Evolutionary conservation across 2,329 filamentous ascomycete genomes (phyloP).

Genomic region (Bipolaris gigantea): DNA sequence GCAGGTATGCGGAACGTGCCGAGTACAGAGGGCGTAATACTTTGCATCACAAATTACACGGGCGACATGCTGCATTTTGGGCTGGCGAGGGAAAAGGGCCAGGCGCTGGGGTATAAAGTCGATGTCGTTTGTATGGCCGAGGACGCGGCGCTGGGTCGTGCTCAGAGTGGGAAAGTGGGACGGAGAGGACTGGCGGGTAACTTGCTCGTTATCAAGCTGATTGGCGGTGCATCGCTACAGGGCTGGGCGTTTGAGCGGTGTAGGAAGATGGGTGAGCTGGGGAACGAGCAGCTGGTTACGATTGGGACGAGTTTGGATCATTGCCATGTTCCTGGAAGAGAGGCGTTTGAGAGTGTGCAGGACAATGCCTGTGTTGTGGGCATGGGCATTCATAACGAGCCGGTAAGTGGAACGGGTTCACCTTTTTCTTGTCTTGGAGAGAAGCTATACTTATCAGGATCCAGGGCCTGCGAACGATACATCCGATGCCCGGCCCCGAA

Average conservation of each 20-base stretch:
- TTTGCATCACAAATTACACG: slow-evolving; percentile 56
- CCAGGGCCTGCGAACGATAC: slow-evolving; percentile 50
- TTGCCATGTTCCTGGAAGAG: slow-evolving; percentile 56
- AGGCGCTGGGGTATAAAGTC: slow-evolving; percentile 50
- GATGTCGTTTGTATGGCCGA: slow-evolving; percentile 54
- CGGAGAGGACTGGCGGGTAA: slow-evolving; percentile 56
- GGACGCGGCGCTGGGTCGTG: slow-evolving; percentile 52
- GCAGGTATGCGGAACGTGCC: slow-evolving; percentile 52
- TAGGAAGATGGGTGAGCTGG: slow-evolving; percentile 49
- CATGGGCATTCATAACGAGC: slow-evolving; percentile 58
- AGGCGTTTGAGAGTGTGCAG: slow-evolving; percentile 54
- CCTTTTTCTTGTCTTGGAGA: not conserved
- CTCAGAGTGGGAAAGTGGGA: slow-evolving; percentile 54
- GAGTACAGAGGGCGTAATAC: slow-evolving; percentile 50
- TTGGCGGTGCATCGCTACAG: slow-evolving; percentile 50
- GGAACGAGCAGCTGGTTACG: slow-evolving; percentile 52
- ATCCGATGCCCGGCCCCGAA: slow-evolving; percentile 53
- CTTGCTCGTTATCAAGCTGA: slow-evolving; percentile 53
- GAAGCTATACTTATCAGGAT: not conserved
- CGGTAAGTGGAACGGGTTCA: slow-evolving; percentile 34
- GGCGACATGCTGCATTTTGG: slow-evolving; percentile 56
- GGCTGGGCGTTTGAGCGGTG: slow-evolving; percentile 51
- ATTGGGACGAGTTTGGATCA: slow-evolving; percentile 57
- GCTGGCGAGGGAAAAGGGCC: slow-evolving; percentile 52
- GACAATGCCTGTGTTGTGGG: slow-evolving; percentile 46